These are phyloP conservation scores for Fusarium nodosum DNA, from an alignment of 2,329 filamentous ascomycete species.

Conservation along the genomic window DNA sequence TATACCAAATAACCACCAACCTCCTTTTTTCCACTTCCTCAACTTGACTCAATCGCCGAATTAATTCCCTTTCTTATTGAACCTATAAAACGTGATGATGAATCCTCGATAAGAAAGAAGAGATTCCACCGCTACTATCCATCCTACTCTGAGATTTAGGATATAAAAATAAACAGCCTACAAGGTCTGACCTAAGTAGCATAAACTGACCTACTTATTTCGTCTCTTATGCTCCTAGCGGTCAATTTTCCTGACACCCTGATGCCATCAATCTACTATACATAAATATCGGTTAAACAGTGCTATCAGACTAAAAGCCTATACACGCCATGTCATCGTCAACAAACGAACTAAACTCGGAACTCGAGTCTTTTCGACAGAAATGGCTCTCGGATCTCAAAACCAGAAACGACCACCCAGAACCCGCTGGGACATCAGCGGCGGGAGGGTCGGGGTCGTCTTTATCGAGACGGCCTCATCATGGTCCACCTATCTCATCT, in stretches of 20 bases:
- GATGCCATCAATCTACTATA: not conserved
- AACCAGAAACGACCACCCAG: constrained; percentile 52
- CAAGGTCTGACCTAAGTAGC: too few species aligned
- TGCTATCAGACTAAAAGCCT: constrained; percentile 33
- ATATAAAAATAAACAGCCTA: too few species aligned
- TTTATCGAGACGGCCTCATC: constrained; percentile 37
- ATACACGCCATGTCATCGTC: constrained; percentile 28
- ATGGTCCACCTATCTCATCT: constrained; percentile 42
- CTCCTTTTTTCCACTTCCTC: not conserved
- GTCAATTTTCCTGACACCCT: too few species aligned
- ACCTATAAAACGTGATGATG: constrained; percentile 39
- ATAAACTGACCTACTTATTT: too few species aligned
- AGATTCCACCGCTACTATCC: not conserved
- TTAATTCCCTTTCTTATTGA: not conserved
- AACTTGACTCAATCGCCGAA: constrained; percentile 37
- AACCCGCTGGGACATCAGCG: constrained; percentile 19
- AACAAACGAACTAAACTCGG: constrained; percentile 64
- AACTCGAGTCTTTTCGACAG: constrained; percentile 87
- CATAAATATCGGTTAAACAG: constrained; percentile 1
- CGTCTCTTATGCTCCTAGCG: too few species aligned
- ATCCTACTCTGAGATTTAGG: too few species aligned
- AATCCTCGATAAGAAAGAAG: constrained; percentile 32
- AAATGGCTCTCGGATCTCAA: constrained; percentile 88
- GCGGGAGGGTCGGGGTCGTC: constrained; percentile 11
- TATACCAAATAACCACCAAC: constrained; percentile 5